Evolutionary conservation across 2,329 filamentous ascomycete species (phyloP).

Genomic region (Neofusicoccum laricinum): DNA sequence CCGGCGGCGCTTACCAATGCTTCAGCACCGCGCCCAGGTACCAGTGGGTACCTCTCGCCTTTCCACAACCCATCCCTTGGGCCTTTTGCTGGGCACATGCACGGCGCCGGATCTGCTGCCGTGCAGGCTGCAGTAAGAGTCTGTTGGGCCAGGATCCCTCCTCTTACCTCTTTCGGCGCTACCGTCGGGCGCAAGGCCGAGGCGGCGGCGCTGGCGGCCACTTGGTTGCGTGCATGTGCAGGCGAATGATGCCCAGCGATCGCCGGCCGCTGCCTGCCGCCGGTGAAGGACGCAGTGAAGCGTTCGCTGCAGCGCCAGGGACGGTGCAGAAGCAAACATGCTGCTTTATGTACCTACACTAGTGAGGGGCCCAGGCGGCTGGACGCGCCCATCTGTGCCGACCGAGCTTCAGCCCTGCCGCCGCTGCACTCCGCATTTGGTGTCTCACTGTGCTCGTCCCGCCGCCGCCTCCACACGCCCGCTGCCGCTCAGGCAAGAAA

Average conservation of each 20-base stretch:
- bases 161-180: neutral
- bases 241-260: neutral
- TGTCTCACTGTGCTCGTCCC: neutral
- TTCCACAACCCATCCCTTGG: neutral
- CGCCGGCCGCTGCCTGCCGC: neutral
- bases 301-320: neutral
- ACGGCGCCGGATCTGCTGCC: neutral
- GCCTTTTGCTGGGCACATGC: neutral
- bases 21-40: neutral
- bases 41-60: neutral
- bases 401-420: neutral
- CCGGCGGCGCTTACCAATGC: neutral
- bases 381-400: neutral
- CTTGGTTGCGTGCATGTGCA: neutral
- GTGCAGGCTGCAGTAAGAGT: constrained; percentile 3
- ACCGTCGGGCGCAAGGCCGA: neutral
- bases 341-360: neutral
- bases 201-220: neutral
- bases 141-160: neutral
- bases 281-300: neutral
- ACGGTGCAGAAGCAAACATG: neutral
- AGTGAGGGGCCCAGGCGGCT: neutral
- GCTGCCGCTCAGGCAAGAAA: neutral
- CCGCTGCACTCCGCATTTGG: neutral
- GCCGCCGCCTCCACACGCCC: neutral